These are phyloP conservation scores for Yarrowia keelungensis DNA, from an alignment of 805 yeast species.

Conservation along the genomic window DNA sequence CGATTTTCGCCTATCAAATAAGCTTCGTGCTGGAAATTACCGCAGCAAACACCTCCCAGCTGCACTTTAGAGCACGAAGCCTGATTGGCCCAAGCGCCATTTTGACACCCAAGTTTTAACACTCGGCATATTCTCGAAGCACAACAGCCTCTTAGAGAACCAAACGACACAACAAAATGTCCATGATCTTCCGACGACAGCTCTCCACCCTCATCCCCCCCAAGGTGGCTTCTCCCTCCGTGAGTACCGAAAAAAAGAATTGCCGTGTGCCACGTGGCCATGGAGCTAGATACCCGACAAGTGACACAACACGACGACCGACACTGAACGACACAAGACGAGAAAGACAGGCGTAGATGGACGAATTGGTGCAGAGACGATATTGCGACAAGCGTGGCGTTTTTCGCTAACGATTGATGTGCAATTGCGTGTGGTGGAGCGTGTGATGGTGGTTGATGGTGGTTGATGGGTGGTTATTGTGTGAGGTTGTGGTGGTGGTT, in stretches of 20 bases:
- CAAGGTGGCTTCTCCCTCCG: conserved; percentile 95
- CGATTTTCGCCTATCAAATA: not conserved
- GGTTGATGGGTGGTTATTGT: not conserved
- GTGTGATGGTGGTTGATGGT: not conserved
- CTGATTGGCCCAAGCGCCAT: conserved; percentile 33
- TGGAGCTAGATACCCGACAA: not conserved
- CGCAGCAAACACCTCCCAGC: not conserved
- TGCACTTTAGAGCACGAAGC: conserved; percentile 18
- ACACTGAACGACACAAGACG: conserved; percentile 6
- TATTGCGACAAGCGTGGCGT: not conserved
- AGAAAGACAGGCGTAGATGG: not conserved
- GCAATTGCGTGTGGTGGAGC: conserved; percentile 7
- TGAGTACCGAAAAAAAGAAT: conserved; percentile 53
- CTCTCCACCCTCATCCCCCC: conserved; percentile 97
- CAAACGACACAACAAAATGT: conserved; percentile 56
- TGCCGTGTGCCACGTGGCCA: conserved; percentile 13
- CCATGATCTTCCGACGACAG: conserved; percentile 88
- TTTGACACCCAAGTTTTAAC: conserved; percentile 32
- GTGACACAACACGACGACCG: not conserved
- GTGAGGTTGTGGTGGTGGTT: not conserved
- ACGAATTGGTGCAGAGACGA: conserved; percentile 3
- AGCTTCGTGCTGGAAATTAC: conserved; percentile 11
- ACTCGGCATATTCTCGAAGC: conserved; percentile 28
- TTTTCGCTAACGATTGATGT: not conserved
- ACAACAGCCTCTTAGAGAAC: conserved; percentile 35